phyloP scores from a whole-genome alignment of 768 basidiomycete genomes.

The Panus rudis region DNA sequence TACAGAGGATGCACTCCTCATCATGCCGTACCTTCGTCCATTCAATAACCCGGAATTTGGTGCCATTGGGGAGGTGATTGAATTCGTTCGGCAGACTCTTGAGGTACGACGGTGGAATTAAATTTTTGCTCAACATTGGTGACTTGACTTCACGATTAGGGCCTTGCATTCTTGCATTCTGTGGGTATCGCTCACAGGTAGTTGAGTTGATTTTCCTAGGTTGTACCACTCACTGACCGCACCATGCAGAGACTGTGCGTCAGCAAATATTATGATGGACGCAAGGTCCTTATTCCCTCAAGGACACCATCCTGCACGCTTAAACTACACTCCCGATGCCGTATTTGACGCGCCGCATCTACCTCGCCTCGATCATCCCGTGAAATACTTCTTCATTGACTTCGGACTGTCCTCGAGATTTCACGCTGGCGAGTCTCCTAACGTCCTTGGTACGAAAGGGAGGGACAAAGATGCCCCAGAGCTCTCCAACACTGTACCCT shows the following conservation, averaged over 20 bases:
- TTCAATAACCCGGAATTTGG: slow-evolving; percentile 24
- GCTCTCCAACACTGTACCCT: slow-evolving; percentile 12
- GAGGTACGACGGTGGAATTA: slow-evolving; percentile 17
- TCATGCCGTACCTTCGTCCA: slow-evolving; percentile 26
- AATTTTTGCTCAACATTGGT: background rate
- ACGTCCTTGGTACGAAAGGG: slow-evolving; percentile 13
- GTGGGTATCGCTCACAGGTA: slow-evolving; percentile 12
- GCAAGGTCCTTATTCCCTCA: slow-evolving; percentile 6
- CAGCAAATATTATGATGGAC: slow-evolving; percentile 15
- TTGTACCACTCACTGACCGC: slow-evolving; percentile 28
- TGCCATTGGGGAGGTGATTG: slow-evolving; percentile 29
- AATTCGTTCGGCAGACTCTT: slow-evolving; percentile 27
- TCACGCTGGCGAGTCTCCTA: slow-evolving; percentile 3
- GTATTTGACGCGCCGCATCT: slow-evolving; percentile 25
- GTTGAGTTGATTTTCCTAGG: slow-evolving; percentile 27
- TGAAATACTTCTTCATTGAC: slow-evolving; percentile 30
- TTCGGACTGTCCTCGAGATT: slow-evolving; percentile 25
- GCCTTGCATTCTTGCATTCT: slow-evolving; percentile 10
- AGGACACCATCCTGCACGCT: slow-evolving; percentile 21
- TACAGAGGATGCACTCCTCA: slow-evolving; percentile 8
- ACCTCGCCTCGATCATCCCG: slow-evolving; percentile 9
- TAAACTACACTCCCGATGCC: slow-evolving; percentile 19
- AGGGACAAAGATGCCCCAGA: slow-evolving; percentile 20
- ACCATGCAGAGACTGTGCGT: slow-evolving; percentile 12
- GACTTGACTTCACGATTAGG: slow-evolving; percentile 1